Conservation (phyloP, 129 eudicot species). For the Heracleum sosnowskyi region DNA sequence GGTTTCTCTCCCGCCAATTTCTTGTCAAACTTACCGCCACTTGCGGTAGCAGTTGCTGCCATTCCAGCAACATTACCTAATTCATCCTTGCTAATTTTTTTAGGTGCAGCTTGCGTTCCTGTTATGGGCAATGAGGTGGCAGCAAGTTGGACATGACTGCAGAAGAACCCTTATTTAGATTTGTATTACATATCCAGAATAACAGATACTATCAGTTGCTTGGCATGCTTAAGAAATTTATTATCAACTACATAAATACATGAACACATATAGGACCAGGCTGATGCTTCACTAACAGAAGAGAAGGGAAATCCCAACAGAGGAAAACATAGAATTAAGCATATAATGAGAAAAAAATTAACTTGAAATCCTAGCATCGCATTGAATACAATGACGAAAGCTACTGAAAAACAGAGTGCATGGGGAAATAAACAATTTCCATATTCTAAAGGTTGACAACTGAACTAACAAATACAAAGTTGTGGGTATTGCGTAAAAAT, state of each 20-base stretch:
- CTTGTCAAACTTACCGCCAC: conserved; percentile 96
- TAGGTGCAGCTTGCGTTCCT: conserved; percentile 71
- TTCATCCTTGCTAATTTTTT: conserved; percentile 71
- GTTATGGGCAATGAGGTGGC: conserved; percentile 89
- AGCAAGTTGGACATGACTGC: conserved; percentile 92
- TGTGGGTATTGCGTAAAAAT: not conserved
- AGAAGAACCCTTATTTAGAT: not conserved
- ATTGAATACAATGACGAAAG: not conserved
- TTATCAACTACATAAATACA: not conserved
- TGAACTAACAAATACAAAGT: not conserved
- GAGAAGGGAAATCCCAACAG: not conserved
- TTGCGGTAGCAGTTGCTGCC: conserved; percentile 98
- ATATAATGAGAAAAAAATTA: not conserved
- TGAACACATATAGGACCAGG: not conserved
- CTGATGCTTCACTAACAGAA: not conserved
- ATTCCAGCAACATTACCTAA: conserved; percentile 84
- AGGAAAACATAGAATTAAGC: not conserved
- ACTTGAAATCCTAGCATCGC: not conserved
- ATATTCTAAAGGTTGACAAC: not conserved
- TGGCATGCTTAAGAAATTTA: too few relatives aligned
- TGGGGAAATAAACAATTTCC: not conserved
- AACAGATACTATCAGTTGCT: not conserved
- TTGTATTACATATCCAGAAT: not conserved
- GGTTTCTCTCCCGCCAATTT: conserved; percentile 89
- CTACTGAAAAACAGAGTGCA: not conserved